Percentiles rank a stretch among this genome's conserved stretches.
These are phyloP conservation scores for Aspergillus vadensis DNA, from an alignment of 2,329 filamentous ascomycete genomes.

Conservation along the genomic window DNA sequence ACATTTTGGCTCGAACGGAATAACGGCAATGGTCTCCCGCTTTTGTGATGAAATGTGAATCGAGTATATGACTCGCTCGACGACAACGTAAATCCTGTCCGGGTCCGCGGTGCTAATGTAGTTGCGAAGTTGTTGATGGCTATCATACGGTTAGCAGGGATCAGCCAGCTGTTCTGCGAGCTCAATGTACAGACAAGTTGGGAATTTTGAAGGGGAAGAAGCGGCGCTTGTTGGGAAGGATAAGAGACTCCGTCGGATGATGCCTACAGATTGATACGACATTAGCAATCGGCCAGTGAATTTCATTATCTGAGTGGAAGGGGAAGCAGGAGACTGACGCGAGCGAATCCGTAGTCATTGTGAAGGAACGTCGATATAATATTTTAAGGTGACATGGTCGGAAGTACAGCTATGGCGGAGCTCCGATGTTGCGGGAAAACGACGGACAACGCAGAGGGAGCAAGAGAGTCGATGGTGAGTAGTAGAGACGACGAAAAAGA, in stretches of 20 bases:
- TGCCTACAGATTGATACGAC: constrained; percentile 49
- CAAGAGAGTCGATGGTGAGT: not conserved
- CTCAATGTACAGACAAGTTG: constrained; percentile 58
- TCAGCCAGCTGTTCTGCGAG: not conserved
- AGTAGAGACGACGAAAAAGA: constrained; percentile 15
- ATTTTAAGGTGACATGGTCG: constrained; percentile 36
- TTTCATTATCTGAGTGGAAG: not conserved
- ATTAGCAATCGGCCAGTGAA: constrained; percentile 17
- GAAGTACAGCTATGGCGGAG: constrained; percentile 11
- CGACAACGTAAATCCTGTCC: constrained; percentile 82
- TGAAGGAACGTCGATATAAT: constrained; percentile 31
- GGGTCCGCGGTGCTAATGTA: constrained; percentile 79
- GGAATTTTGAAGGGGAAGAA: constrained; percentile 69
- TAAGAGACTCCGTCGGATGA: constrained; percentile 66
- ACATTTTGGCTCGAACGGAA: constrained; percentile 77
- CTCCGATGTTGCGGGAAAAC: constrained; percentile 15
- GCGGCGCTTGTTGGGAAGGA: constrained; percentile 62
- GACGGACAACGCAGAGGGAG: constrained; percentile 13
- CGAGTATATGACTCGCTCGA: constrained; percentile 71
- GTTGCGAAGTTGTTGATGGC: constrained; percentile 67
- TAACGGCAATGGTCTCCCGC: constrained; percentile 70
- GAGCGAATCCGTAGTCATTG: constrained; percentile 47
- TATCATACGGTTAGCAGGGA: constrained; percentile 27
- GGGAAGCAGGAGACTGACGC: constrained; percentile 32
- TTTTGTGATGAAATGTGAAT: constrained; percentile 70